phyloP scores from a whole-genome alignment of 2,329 filamentous ascomycete species.

The Fusarium odoratissimum region DNA sequence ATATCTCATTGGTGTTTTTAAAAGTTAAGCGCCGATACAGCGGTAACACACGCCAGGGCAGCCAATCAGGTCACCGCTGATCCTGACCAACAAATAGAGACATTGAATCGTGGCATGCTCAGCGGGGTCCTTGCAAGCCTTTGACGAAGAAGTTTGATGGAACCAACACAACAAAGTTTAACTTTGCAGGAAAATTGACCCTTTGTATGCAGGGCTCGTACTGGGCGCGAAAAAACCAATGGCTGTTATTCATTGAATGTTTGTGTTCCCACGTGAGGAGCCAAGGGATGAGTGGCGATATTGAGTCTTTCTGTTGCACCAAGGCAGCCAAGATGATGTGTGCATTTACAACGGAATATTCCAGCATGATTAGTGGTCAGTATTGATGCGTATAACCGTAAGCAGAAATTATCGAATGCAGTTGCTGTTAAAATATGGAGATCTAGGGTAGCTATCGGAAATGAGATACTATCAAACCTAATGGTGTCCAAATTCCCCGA shows the following conservation, averaged over 20 bases:
- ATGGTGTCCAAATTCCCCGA: conserved; percentile 11
- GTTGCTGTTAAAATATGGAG: not conserved
- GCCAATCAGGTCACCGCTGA: conserved; percentile 17
- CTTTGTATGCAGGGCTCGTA: not conserved
- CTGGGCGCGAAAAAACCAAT: not conserved
- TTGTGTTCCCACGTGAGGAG: not conserved
- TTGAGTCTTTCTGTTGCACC: not conserved
- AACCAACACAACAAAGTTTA: conserved; percentile 8
- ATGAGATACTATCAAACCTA: not conserved
- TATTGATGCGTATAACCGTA: not conserved
- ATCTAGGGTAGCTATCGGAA: conserved; percentile 5
- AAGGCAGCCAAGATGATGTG: not conserved
- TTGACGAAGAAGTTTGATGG: conserved; percentile 17
- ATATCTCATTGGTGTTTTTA: conserved; percentile 9
- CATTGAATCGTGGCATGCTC: conserved; percentile 19
- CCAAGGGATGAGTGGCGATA: conserved; percentile 2
- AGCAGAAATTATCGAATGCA: not conserved
- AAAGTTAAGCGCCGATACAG: conserved; percentile 35
- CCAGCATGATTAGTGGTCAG: not conserved
- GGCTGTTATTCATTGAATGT: not conserved
- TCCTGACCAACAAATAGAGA: conserved; percentile 14
- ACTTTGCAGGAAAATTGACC: not conserved
- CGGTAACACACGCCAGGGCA: conserved; percentile 24
- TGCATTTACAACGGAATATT: not conserved
- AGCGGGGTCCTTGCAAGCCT: conserved; percentile 27